These are phyloP conservation scores for Rubia balearica DNA, from an alignment of 305 asterid genomes.

Conservation along the genomic window DNA sequence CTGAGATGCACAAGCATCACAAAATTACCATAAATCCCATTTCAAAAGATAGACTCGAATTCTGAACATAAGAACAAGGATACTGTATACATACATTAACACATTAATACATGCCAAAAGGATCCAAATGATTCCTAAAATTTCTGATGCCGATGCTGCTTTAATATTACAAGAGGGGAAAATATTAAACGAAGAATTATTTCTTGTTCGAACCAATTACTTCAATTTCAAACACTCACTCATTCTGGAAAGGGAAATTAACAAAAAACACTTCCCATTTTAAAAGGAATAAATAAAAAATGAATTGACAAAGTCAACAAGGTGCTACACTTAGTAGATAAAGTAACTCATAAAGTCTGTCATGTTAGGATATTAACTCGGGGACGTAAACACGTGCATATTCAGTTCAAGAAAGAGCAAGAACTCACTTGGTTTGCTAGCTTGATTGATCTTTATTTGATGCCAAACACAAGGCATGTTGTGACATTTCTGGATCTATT, in stretches of 20 bases:
- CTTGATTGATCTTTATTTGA: no score
- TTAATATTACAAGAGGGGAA: neutral
- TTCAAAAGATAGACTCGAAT: no score
- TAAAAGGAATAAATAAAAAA: neutral
- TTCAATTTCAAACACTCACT: neutral
- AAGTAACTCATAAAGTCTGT: neutral
- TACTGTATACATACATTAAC: no score
- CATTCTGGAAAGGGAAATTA: neutral
- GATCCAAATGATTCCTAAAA: neutral
- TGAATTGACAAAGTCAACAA: neutral
- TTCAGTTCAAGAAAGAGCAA: no score
- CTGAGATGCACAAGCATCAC: no score
- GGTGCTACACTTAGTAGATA: neutral
- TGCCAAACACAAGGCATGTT: no score
- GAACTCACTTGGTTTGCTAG: no score
- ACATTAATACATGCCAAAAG: neutral
- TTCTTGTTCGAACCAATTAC: neutral
- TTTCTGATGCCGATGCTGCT: neutral
- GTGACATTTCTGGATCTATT: no score
- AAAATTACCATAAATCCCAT: no score
- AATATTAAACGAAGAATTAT: neutral
- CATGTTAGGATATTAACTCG: neutral
- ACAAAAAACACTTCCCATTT: neutral
- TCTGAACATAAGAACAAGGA: no score
- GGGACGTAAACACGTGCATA: no score